Base-by-base conservation (phyloP, 257 asterid species). In the Nyctanthes arbortristis region DNA sequence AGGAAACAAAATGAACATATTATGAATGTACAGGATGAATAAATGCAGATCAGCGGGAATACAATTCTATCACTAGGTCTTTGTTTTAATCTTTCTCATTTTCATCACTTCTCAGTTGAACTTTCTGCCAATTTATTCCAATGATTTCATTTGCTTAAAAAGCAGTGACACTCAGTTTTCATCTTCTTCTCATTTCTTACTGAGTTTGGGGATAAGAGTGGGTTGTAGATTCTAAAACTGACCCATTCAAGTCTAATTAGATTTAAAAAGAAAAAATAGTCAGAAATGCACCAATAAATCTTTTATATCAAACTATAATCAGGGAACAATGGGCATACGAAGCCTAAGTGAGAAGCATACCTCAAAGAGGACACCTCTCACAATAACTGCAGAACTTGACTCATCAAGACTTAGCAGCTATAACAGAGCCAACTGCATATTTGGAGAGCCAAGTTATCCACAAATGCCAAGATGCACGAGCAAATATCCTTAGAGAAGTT, bases 281-380 rank as follows among this genome's bases (percentile, higher is more conserved):
- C 66, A 70, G 36, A 52, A 55, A 63, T 49, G 61, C 40, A 67
- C 71, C 54, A 32, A 14, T 58, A 37, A 35, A 69, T 34, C 58
- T 47, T 36, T 31, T 47, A 25, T 3, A 60, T 22, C 63, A 10
- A 64, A 71, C 72, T 64, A 56, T 71, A 69, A 71, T 69, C 75
- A 76, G 74, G 74, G 74, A 65, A 78, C n/a, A n/a, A n/a, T 39
- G 30, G 63, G 67, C 66, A 80, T 47, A 60, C 31, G 61, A 81
- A 84, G 81, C 82, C 86, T 74, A 70, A 80, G 73, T 57, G 89
- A 83, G 90, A 87, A 89, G 96, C 94, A 73, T 89, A 89, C 95
- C 96, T 89, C 96, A 84, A 85, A 70, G 94, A 87, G 96, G 95
- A 84, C 81, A 75, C 92, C 90, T 84, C 92, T 84, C 92, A 85